These are phyloP conservation scores for Tricladium varicosporioides DNA, from an alignment of 2,329 filamentous ascomycete species.

Conservation along the genomic window DNA sequence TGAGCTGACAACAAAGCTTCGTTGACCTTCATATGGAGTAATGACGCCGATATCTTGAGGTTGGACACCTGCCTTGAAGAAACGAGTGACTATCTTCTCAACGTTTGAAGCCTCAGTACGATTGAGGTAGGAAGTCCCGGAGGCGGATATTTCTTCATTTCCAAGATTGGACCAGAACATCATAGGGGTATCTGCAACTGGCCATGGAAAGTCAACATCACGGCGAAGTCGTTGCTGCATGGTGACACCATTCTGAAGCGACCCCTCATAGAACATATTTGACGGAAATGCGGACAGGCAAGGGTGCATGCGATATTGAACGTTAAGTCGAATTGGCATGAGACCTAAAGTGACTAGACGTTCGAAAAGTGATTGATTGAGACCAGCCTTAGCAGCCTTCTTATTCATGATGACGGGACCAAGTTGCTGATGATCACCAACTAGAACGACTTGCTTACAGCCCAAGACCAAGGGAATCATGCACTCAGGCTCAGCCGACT, in stretches of 20 bases:
- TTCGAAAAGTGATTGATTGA: constrained; percentile 98
- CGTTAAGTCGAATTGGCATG: constrained; percentile 87
- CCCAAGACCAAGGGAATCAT: constrained; percentile 97
- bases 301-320: constrained; percentile 99
- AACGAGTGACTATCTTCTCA: constrained; percentile 96
- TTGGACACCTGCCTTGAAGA: constrained; percentile 98
- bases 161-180: constrained; percentile 99
- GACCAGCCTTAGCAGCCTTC: constrained; percentile 94
- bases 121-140: constrained; percentile 96
- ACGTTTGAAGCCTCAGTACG: constrained; percentile 96
- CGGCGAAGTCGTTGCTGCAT: constrained; percentile 82
- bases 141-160: constrained; percentile 96
- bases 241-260: constrained; percentile 93
- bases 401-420: constrained; percentile 99
- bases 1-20: constrained; percentile 97
- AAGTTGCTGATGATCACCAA: constrained; percentile 96
- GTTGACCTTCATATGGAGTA: constrained; percentile 96
- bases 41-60: constrained; percentile 94
- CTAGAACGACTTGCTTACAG: constrained; percentile 98
- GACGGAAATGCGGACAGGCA: constrained; percentile 96
- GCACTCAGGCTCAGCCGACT: constrained; percentile 96
- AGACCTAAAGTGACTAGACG: constrained; percentile 89
- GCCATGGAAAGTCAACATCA: constrained; percentile 98
- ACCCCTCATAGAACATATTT: constrained; percentile 99
- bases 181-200: constrained; percentile 90